A percentile compares a stretch with the other conserved stretches of the same genome.
phyloP scores from a whole-genome alignment of 179 eudicot genomes.

The Pouteria campechiana region DNA sequence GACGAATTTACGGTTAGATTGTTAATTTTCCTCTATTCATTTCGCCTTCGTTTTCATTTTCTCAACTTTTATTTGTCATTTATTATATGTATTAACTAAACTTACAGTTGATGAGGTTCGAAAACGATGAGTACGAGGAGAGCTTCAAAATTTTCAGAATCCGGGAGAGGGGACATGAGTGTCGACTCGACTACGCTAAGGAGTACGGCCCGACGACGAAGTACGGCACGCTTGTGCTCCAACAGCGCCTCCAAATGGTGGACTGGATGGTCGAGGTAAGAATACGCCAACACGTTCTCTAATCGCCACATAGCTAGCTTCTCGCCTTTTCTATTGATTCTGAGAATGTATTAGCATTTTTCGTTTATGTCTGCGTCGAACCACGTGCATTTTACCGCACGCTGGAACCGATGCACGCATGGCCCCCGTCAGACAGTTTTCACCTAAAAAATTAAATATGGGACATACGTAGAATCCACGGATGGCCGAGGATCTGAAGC shows the following conservation, averaged over 20 bases:
- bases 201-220: constrained; percentile 49
- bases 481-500: too few species aligned
- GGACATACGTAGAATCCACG: too few species aligned
- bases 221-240: constrained; percentile 50
- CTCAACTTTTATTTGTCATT: neutral
- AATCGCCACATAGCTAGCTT: constrained; percentile 1
- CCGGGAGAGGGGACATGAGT: constrained; percentile 69
- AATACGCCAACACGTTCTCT: neutral
- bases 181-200: constrained; percentile 52
- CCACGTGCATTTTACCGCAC: too few species aligned
- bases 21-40: neutral
- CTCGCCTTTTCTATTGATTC: neutral
- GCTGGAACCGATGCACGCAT: too few species aligned
- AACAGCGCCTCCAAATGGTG: constrained; percentile 82
- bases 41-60: too few species aligned
- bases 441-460: too few species aligned
- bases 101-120: constrained; percentile 39
- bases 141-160: constrained; percentile 50
- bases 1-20: constrained; percentile 14
- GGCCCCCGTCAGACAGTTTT: too few species aligned
- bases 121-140: constrained; percentile 59
- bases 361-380: too few species aligned
- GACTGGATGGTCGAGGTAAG: constrained; percentile 91
- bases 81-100: neutral
- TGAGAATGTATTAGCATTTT: too few species aligned